Evolutionary conservation across 352 stramenopile species (phyloP).

Genomic region (Globisporangium apiculatum): DNA sequence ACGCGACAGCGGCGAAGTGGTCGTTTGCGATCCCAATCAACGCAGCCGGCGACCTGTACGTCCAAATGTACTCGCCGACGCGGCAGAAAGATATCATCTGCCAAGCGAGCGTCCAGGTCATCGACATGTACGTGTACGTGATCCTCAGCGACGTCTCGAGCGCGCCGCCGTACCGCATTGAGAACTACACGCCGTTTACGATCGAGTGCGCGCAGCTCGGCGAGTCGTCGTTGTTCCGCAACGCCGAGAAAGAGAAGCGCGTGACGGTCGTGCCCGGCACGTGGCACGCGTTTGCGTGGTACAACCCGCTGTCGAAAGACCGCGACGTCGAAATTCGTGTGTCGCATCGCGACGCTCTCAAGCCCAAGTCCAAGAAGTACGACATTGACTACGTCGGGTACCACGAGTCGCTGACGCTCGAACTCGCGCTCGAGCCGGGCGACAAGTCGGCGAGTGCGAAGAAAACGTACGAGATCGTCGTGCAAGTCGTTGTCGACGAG

Average conservation of each 20-base stretch:
- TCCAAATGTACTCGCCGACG: conserved; percentile 73
- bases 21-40: conserved; percentile 80
- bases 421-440: conserved; percentile 34
- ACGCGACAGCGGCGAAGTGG: conserved; percentile 50
- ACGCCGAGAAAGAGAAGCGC: conserved; percentile 39
- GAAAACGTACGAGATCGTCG: conserved; percentile 42
- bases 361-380: conserved; percentile 62
- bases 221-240: conserved; percentile 60
- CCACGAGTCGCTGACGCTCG: conserved; percentile 57
- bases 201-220: conserved; percentile 70
- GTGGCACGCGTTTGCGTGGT: conserved; percentile 80
- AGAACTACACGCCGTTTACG: conserved; percentile 84
- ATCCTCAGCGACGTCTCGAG: conserved; percentile 78
- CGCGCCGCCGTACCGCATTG: conserved; percentile 74
- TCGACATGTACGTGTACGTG: conserved; percentile 88
- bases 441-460: conserved; percentile 10
- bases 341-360: conserved; percentile 43
- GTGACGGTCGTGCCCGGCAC: conserved; percentile 53
- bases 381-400: conserved; percentile 82
- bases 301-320: conserved; percentile 81
- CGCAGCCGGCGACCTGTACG: conserved; percentile 64
- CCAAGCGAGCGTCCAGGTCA: conserved; percentile 77
- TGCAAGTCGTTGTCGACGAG: conserved; percentile 78
- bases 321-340: conserved; percentile 64
- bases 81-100: conserved; percentile 76